Percentiles rank a stretch among this genome's conserved stretches.
These are phyloP conservation scores for Xylariaceae sp. DNA, from an alignment of 2,329 filamentous ascomycete species.

Conservation along the genomic window DNA sequence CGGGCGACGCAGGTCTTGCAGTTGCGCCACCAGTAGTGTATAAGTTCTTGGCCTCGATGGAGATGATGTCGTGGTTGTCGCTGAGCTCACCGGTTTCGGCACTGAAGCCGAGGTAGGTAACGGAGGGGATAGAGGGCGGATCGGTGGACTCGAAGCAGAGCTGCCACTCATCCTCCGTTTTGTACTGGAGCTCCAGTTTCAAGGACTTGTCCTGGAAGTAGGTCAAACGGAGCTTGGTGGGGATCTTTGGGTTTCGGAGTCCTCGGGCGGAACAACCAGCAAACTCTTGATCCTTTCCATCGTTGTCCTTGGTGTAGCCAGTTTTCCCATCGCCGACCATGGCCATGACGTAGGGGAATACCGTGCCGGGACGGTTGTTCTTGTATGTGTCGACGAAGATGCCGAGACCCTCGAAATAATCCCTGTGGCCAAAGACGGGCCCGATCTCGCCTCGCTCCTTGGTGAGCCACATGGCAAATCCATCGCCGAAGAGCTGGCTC, in stretches of 20 bases:
- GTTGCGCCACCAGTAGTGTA: conserved; percentile 62
- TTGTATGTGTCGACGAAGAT: conserved; percentile 99
- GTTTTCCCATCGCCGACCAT: conserved; percentile 94
- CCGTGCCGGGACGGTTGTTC: conserved; percentile 93
- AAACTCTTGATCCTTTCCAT: conserved; percentile 89
- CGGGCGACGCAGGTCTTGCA: conserved; percentile 37
- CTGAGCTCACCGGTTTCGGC: conserved; percentile 93
- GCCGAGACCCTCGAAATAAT: conserved; percentile 90
- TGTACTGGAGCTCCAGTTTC: conserved; percentile 91
- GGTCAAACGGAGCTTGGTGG: conserved; percentile 83
- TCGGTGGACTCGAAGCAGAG: conserved; percentile 77
- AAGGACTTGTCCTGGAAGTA: conserved; percentile 97
- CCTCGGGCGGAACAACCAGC: conserved; percentile 94
- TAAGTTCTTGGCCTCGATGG: conserved; percentile 80
- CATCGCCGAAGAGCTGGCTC: conserved; percentile 89
- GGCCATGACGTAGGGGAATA: conserved; percentile 98
- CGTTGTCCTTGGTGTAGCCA: conserved; percentile 86
- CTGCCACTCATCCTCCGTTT: conserved; percentile 82
- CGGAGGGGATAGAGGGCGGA: conserved; percentile 73
- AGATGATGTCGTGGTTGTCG: conserved; percentile 97
- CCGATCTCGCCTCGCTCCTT: conserved; percentile 82
- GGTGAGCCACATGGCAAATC: conserved; percentile 97
- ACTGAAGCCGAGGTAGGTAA: conserved; percentile 72
- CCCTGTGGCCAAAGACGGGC: conserved; percentile 81
- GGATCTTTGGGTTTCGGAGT: conserved; percentile 73